Evolutionary conservation across 108 stramenopile genomes (phyloP).

Genomic region (Cyclotella distinguenda): DNA sequence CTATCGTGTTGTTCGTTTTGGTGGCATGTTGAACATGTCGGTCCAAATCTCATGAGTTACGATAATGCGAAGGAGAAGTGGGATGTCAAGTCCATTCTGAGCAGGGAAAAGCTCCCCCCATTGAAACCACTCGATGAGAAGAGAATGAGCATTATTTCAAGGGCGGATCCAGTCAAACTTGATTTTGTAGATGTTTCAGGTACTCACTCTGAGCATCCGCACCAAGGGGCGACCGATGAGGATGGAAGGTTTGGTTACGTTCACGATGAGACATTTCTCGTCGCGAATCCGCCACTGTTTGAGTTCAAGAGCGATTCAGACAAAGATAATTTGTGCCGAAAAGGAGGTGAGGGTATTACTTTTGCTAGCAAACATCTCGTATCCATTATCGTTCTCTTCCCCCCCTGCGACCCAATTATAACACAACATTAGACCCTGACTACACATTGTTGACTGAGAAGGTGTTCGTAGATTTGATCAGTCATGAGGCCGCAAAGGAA

Average conservation of each 20-base stretch:
- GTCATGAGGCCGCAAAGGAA: constrained; percentile 57
- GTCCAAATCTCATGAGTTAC: constrained; percentile 40
- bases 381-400: no score
- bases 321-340: constrained; percentile 28
- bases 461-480: constrained; percentile 63
- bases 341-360: constrained; percentile 38
- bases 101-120: constrained; percentile 47
- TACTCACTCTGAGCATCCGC: constrained; percentile 72
- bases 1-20: constrained; percentile 77
- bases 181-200: constrained; percentile 60
- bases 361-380: no score
- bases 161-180: constrained; percentile 64
- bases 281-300: constrained; percentile 71
- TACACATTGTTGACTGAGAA: constrained; percentile 73
- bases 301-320: constrained; percentile 43
- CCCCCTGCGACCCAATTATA: no score
- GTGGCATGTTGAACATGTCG: constrained; percentile 66
- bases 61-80: constrained; percentile 27
- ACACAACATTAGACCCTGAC: constrained; percentile 44
- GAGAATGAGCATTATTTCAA: constrained; percentile 63
- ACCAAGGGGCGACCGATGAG: constrained; percentile 77
- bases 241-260: constrained; percentile 80
- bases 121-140: constrained; percentile 58
- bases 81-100: constrained; percentile 6
- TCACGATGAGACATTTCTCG: constrained; percentile 76